A percentile compares a stretch with the other conserved stretches of the same genome.
Conservation (phyloP, 768 basidiomycete species). For the Infundibulicybe gibba region DNA sequence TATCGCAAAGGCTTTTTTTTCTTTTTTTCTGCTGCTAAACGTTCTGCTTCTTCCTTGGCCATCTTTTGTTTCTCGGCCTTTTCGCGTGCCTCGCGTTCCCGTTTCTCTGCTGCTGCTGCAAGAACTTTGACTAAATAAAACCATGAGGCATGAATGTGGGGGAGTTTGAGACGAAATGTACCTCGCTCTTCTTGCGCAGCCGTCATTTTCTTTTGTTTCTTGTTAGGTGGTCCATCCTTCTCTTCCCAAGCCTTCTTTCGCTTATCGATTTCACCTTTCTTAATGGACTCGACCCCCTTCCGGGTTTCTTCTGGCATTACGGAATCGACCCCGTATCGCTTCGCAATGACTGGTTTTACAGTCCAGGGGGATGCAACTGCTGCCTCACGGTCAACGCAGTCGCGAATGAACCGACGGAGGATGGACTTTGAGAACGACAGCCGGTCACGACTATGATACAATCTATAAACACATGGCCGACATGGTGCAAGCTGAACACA, state of each 20-base stretch:
- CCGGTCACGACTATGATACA: constrained; percentile 75
- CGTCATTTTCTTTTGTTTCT: constrained; percentile 79
- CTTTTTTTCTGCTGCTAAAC: constrained; percentile 72
- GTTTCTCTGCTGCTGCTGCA: constrained; percentile 48
- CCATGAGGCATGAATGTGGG: neutral
- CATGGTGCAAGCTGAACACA: constrained; percentile 23
- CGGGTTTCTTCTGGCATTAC: constrained; percentile 85
- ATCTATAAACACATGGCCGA: neutral
- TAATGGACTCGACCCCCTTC: constrained; percentile 72
- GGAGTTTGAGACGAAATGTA: constrained; percentile 22
- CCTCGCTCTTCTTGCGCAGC: constrained; percentile 75
- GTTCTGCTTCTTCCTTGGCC: constrained; percentile 69
- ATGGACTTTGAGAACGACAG: constrained; percentile 96
- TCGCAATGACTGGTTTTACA: constrained; percentile 83
- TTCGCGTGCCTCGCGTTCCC: constrained; percentile 67
- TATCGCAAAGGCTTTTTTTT: constrained; percentile 91
- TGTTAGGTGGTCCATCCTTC: constrained; percentile 76
- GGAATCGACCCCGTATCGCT: constrained; percentile 78
- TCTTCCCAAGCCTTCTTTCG: constrained; percentile 90
- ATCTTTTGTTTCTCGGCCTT: constrained; percentile 63
- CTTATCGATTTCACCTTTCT: constrained; percentile 89
- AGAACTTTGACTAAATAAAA: constrained; percentile 8
- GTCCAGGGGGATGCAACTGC: constrained; percentile 95
- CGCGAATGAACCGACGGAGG: constrained; percentile 91
- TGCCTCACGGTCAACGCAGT: constrained; percentile 90